Evolutionary conservation across 2,329 filamentous ascomycete species (phyloP), one percentile per base, ranked within the genome.

Genomic region (Polytolypa hystricis): DNA sequence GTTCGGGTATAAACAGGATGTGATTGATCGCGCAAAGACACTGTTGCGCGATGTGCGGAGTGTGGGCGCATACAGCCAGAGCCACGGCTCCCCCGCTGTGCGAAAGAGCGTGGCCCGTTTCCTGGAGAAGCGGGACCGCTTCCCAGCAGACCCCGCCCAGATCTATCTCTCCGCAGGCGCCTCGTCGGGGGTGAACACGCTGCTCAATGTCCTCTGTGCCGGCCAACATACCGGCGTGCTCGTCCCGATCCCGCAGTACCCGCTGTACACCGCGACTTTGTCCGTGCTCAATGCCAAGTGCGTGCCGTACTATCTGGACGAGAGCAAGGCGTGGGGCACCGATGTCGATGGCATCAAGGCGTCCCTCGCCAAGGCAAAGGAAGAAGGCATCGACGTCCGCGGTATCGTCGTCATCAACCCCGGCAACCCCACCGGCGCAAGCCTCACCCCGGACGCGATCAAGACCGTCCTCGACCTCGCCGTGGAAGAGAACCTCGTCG

Each of bases 351-450:
- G 75, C 30, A 91, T 98, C 62, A 77, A 76, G 49, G 58, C 72
- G 26, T 72, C 86, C 1, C 76, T 91, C 55, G 69, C 77, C 39
- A 77, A 84, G 56, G 89, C 87, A 45, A 76, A 79, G 56, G 65
- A 69, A 36, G 74, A 84, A 35, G 87, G 86, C 43, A 79, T 79
- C 42, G 86, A 96, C 50, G 84, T 95, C 37, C 84, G 87, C 52
- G 84, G 84, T 49, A 86, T 98, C 49, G 89, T 91, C 47, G 81
- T 98, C 52, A 98, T 98, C 70, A 98, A 98, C 72, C 91, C 91
- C 0, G 91, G 91, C 41, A 98, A 98, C 67, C 91, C 91, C 3
- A 98, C 91, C 2, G 91, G 91, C 47, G 85, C 86, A 34, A 91
- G 81, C 36, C 74, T 98, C 12, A 69, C 79, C 23, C 73, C 81